Evolutionary conservation across 2,329 filamentous ascomycete genomes (phyloP).

Genomic region (Colletotrichum brevisporum): DNA sequence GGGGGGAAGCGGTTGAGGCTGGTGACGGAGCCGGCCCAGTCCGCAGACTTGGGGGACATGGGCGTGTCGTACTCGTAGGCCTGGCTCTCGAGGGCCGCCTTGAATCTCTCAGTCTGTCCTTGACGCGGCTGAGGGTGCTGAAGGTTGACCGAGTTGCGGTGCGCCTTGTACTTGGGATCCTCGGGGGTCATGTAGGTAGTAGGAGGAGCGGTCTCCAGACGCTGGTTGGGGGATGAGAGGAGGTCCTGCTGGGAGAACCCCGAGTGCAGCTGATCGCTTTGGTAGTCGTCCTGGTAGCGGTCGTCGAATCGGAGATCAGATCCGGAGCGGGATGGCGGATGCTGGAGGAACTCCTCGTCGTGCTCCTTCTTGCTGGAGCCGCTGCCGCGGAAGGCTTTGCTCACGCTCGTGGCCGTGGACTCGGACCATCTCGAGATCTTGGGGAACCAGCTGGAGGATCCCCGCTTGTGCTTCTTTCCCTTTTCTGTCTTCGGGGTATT

Average conservation of each 20-base stretch:
- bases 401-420: conserved; percentile 90
- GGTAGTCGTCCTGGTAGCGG: conserved; percentile 68
- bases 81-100: conserved; percentile 80
- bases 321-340: conserved; percentile 78
- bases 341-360: conserved; percentile 73
- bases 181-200: conserved; percentile 70
- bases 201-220: conserved; percentile 40
- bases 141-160: conserved; percentile 84
- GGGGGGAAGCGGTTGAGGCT: conserved; percentile 68
- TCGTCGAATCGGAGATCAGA: conserved; percentile 81
- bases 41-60: conserved; percentile 71
- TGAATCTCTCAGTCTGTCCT: conserved; percentile 81
- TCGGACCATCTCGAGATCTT: conserved; percentile 99
- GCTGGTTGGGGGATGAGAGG: conserved; percentile 48
- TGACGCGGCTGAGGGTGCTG: conserved; percentile 84
- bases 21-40: conserved; percentile 74
- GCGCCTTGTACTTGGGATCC: conserved; percentile 85
- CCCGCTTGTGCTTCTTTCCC: conserved; percentile 88
- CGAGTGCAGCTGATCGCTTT: conserved; percentile 72
- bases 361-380: conserved; percentile 68
- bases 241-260: conserved; percentile 70
- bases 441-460: conserved; percentile 84
- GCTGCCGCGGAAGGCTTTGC: conserved; percentile 81
- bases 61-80: conserved; percentile 77
- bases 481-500: conserved; percentile 84